Evolutionary conservation across 768 basidiomycete species (phyloP).

Genomic region (Kwoniella dejecticola): DNA sequence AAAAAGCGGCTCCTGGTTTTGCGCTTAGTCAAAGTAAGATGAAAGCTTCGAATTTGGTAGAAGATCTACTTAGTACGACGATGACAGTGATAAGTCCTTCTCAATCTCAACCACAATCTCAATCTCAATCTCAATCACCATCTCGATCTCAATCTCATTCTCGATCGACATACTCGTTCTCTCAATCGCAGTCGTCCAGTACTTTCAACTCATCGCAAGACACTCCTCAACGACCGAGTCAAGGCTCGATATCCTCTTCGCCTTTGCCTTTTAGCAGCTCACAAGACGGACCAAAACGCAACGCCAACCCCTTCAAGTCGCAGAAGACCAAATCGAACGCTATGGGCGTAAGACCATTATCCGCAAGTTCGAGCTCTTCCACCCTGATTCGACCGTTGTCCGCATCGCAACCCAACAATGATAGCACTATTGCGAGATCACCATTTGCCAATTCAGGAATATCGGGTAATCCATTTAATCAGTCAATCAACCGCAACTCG

Average conservation of each 20-base stretch:
- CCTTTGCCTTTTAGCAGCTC: background rate
- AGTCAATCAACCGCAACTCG: background rate
- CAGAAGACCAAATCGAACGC: background rate
- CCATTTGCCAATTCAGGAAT: too few relatives aligned
- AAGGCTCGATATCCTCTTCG: background rate
- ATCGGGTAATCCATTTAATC: background rate
- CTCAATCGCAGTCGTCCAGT: too few relatives aligned
- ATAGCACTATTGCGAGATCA: too few relatives aligned
- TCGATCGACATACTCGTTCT: background rate
- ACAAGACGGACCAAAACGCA: background rate
- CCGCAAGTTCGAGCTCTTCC: background rate
- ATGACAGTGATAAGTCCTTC: background rate
- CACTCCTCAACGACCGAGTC: background rate
- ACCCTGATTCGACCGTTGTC: background rate
- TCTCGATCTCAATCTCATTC: background rate
- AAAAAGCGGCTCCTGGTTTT: background rate
- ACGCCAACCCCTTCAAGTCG: background rate
- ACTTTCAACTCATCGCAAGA: too few relatives aligned
- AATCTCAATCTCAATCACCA: background rate
- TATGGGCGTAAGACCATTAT: conserved; percentile 9
- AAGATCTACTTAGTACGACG: conserved; percentile 12
- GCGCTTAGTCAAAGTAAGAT: background rate
- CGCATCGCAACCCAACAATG: background rate
- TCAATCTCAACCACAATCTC: too few relatives aligned
- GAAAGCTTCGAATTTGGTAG: conserved; percentile 9